Evolutionary conservation across 306 rosid genomes (phyloP).

Genomic region (Cicer cuneatum): DNA sequence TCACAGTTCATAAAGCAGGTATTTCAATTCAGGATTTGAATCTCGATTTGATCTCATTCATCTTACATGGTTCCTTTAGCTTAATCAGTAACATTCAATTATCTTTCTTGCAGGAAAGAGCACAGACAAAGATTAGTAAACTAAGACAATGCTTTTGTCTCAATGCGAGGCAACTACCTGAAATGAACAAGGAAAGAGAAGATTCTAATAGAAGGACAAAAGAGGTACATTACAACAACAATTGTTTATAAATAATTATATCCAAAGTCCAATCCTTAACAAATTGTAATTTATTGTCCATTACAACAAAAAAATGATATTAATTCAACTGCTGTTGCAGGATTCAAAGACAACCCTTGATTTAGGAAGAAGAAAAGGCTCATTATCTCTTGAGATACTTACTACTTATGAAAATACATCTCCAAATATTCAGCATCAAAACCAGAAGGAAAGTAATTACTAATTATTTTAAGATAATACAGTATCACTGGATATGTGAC

Average conservation of each 20-base stretch:
- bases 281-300: background rate
- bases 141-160: conserved; percentile 64
- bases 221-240: conserved; percentile 39
- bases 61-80: background rate
- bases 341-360: conserved; percentile 39
- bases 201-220: conserved; percentile 47
- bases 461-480: background rate
- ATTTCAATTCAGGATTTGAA: background rate
- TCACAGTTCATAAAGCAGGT: background rate
- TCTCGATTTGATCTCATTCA: background rate
- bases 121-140: conserved; percentile 60
- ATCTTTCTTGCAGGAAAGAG: conserved; percentile 60
- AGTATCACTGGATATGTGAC: conserved; percentile 11
- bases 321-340: conserved; percentile 46
- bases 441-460: conserved; percentile 16
- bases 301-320: background rate
- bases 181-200: conserved; percentile 61
- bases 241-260: background rate
- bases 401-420: conserved; percentile 57
- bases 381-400: conserved; percentile 29
- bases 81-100: background rate
- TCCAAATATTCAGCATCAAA: conserved; percentile 65
- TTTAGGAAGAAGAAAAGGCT: conserved; percentile 49
- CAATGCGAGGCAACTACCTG: conserved; percentile 69
- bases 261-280: background rate